Percentiles rank a stretch among this genome's conserved stretches.
Evolutionary conservation across 2,329 filamentous ascomycete genomes (phyloP).

Genomic region (Ophiosphaerella korrae): DNA sequence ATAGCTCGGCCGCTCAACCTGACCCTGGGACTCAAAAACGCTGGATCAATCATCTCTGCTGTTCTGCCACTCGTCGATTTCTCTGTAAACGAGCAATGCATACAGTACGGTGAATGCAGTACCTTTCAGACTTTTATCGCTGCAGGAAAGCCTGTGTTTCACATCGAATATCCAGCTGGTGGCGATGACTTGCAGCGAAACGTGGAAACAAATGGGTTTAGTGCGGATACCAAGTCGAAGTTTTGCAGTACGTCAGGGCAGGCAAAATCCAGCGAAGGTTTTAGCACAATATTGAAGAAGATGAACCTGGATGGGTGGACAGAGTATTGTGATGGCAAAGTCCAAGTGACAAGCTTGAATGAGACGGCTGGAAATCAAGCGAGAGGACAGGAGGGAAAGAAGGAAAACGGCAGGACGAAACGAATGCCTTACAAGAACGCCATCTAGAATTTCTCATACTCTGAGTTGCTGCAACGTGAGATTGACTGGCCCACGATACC

Average conservation of each 20-base stretch:
- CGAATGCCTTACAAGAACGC: too few species aligned
- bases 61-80: conserved; percentile 64
- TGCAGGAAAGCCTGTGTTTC: conserved; percentile 70
- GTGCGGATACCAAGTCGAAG: conserved; percentile 37
- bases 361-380: conserved; percentile 6
- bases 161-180: conserved; percentile 70
- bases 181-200: conserved; percentile 6
- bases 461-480: too few species aligned
- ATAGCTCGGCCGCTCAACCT: conserved; percentile 61
- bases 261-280: conserved; percentile 54
- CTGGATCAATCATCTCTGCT: conserved; percentile 61
- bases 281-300: conserved; percentile 70
- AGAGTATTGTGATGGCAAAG: conserved; percentile 56
- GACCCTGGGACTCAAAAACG: conserved; percentile 72
- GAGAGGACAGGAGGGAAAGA: neutral
- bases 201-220: conserved; percentile 30
- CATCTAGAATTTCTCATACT: too few species aligned
- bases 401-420: neutral
- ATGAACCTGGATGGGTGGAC: conserved; percentile 69
- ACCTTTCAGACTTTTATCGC: conserved; percentile 63
- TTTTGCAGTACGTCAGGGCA: conserved; percentile 49
- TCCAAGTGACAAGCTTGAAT: conserved; percentile 29
- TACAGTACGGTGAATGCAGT: conserved; percentile 64
- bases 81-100: conserved; percentile 73
- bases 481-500: too few species aligned